Base-by-base conservation (phyloP, 331 rosid genomes). In the Dryas integrifolia region DNA sequence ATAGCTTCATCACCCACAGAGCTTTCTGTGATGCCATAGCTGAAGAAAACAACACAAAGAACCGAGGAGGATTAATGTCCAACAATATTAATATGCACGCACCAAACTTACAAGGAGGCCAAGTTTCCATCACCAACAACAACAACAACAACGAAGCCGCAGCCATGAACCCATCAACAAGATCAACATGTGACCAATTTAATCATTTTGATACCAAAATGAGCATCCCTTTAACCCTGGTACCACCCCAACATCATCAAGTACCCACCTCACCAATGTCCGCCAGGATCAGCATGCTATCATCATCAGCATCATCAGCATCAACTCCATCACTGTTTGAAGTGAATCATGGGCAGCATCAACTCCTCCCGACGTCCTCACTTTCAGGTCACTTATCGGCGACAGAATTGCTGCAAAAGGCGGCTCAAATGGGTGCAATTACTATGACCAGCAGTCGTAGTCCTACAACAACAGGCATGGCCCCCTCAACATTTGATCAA, bases 21-120 rank as follows among this genome's bases (percentile, higher is more conserved):
- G 98, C 97, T 2, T 94, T 91, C 70, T 94, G 98, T 15, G 98
- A 91, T 59, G 96, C 97, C 64, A 83, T 91, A 46, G 72, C 96
- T 9, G 92, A 89, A 72, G 96, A 94, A 76, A 89, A 80, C 83
- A 84, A 82, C 90, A 88, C 85, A 82, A 52, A 43, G 64, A 79
- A 12, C 26, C 89, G 79, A 82, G 78, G 72, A 48, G 60, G 47
- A 30, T 35, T 80, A n/a, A 18, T 43, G 58, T 46, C 79, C 85
- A 61, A 21, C 72, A 67, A 66, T 30, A 57, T 6, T 26, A 72
- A 58, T 59, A 70, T 81, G 69, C 75, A 76, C 55, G 52, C 80
- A 61, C 66, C 86, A 50, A 72, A 47, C 69, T 4, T 82, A 51
- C 88, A 81, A 30, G 72, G 56, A 59, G 77, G 13, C 26, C 77